Conservation (phyloP, 371 early-diverging fungal genomes). For the Saksenaea oblongispora region DNA sequence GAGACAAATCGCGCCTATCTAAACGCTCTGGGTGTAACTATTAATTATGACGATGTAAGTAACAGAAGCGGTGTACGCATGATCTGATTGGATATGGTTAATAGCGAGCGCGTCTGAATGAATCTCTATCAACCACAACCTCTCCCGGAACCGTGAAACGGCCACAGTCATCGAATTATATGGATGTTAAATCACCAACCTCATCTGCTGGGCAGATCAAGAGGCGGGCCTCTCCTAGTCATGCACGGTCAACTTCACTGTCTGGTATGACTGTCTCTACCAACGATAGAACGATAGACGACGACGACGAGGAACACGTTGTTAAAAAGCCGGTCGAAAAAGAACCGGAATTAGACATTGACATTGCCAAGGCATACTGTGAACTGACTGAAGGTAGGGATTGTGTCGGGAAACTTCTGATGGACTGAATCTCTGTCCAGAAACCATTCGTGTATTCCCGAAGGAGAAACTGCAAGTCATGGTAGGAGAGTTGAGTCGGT, state of each 20-base stretch:
- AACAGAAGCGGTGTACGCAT: neutral
- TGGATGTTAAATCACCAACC: neutral
- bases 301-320: constrained; percentile 1
- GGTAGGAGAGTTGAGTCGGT: constrained; percentile 49
- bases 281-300: neutral
- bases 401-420: neutral
- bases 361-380: constrained; percentile 54
- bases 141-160: constrained; percentile 7
- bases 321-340: constrained; percentile 28
- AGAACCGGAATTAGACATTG: constrained; percentile 51
- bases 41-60: constrained; percentile 35
- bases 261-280: constrained; percentile 14
- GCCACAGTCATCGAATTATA: constrained; percentile 20
- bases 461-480: constrained; percentile 60
- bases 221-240: constrained; percentile 15
- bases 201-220: constrained; percentile 14
- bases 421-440: constrained; percentile 21
- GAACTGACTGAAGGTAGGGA: constrained; percentile 52
- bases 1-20: constrained; percentile 49
- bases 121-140: neutral
- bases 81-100: neutral
- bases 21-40: constrained; percentile 46
- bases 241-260: constrained; percentile 13
- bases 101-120: constrained; percentile 8
- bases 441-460: constrained; percentile 61